Evolutionary conservation across 2,329 filamentous ascomycete genomes (phyloP).

Genomic region (Pseudogymnoascus sp.): DNA sequence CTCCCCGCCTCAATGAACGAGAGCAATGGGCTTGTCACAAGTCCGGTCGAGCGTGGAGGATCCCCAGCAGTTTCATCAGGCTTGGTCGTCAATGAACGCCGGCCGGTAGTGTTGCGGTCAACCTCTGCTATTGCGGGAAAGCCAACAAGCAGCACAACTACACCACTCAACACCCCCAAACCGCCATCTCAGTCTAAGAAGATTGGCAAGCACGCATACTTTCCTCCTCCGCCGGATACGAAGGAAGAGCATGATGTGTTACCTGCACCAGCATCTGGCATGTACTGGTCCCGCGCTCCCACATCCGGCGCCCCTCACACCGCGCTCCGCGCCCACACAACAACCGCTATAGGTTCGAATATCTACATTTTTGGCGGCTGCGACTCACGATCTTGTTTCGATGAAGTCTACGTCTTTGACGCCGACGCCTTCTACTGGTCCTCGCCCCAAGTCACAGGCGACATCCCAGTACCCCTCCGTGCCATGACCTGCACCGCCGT

Average conservation of each 20-base stretch:
- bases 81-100: slow-evolving; percentile 25
- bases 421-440: slow-evolving; percentile 66
- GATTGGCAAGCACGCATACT: slow-evolving; percentile 37
- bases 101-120: slow-evolving; percentile 42
- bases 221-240: slow-evolving; percentile 51
- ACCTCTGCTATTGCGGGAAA: slow-evolving; percentile 33
- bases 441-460: slow-evolving; percentile 54
- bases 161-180: not conserved
- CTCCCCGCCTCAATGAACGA: not conserved
- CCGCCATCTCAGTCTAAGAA: slow-evolving; percentile 15
- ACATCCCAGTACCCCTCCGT: slow-evolving; percentile 56
- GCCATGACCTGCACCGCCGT: slow-evolving; percentile 68
- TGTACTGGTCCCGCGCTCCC: slow-evolving; percentile 64
- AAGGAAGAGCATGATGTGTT: slow-evolving; percentile 51
- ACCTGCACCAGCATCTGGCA: slow-evolving; percentile 57
- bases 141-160: slow-evolving; percentile 11
- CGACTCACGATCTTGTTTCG: slow-evolving; percentile 59
- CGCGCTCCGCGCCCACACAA: slow-evolving; percentile 58
- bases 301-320: slow-evolving; percentile 56
- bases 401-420: slow-evolving; percentile 61
- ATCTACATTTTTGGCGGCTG: slow-evolving; percentile 64
- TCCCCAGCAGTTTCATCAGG: slow-evolving; percentile 21
- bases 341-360: slow-evolving; percentile 58
- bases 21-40: not conserved
- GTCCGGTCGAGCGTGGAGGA: not conserved